Percentiles rank a stretch among this genome's conserved stretches.
Conservation (phyloP, 768 basidiomycete species). For the Boletus edulis region DNA sequence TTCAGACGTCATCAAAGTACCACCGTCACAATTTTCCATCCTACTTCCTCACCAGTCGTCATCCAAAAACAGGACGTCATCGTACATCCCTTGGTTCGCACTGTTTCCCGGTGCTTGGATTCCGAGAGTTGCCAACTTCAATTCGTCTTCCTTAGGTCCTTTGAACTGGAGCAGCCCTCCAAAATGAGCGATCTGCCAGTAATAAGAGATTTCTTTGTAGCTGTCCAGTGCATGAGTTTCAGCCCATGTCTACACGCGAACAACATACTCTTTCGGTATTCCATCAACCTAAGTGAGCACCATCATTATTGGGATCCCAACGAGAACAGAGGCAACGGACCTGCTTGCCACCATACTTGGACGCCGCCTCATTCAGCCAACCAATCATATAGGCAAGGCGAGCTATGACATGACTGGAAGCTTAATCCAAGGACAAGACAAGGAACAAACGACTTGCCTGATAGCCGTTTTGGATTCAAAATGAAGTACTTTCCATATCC, state of each 20-base stretch:
- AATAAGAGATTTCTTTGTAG: neutral
- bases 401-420: neutral
- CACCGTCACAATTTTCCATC: neutral
- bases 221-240: neutral
- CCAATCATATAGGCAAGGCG: neutral
- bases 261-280: neutral
- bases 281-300: neutral
- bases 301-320: neutral
- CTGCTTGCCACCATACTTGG: conserved; percentile 18
- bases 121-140: neutral
- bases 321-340: neutral
- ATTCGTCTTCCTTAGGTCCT: neutral
- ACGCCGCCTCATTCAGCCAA: conserved; percentile 14
- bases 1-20: too few species aligned
- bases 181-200: neutral
- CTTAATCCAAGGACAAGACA: neutral
- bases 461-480: neutral
- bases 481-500: conserved; percentile 10
- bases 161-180: neutral
- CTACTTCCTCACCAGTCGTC: conserved; percentile 1
- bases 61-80: neutral
- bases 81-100: neutral
- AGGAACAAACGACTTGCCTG: neutral
- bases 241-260: too few species aligned
- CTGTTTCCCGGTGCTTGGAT: neutral